Base-by-base conservation (phyloP, 2,329 filamentous ascomycete species). In the Ophiostoma novo-ulmi region DNA sequence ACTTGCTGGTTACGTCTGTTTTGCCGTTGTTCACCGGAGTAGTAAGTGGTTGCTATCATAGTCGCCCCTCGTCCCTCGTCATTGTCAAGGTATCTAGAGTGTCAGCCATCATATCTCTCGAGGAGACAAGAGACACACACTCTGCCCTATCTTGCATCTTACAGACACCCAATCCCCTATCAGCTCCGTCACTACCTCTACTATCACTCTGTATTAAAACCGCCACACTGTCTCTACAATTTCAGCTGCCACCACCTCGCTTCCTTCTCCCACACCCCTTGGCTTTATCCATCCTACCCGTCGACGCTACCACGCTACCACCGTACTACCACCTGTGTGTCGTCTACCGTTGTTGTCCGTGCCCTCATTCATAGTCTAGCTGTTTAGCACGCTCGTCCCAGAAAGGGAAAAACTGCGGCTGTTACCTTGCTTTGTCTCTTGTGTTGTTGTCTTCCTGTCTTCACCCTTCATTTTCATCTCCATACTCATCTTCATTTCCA, bases 301-400 rank as follows among this genome's bases (percentile, higher is more conserved):
- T 65, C 35, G 68, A 70, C 69, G 71, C 69, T 72, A 72, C 71
- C 71, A 72, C 71, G 71, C 71, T 72, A 71, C 67, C 70, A 67
- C 67, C 61, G 67, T 71, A 70, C 71, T 70, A 70, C 71, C 67
- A 48, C 52, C 36, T 66, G 67, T 35, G 66, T 31, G 64, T 55
- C 52, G 35, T 61, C 67, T 69, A 41, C 70, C 68, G 67, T 67
- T 69, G 68, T 58, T 52, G 39, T 68, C 41, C 38, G 41, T 61
- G 61, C 39, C 44, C 58, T 31, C 55, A 17, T 31, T 14, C 48
- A 8, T 22, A 35, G 26, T 11, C 3, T n/a, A 35, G 52, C 52
- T 58, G 52, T 8, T n/a, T 2, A 44, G 14, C 22, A 20, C 55
- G 11, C 55, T 61, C 44, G 44, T 52, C 58, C 55, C 52, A 55